Evolutionary conservation across 2,329 filamentous ascomycete species (phyloP).

Genomic region (Neocatenulostroma microsporum): DNA sequence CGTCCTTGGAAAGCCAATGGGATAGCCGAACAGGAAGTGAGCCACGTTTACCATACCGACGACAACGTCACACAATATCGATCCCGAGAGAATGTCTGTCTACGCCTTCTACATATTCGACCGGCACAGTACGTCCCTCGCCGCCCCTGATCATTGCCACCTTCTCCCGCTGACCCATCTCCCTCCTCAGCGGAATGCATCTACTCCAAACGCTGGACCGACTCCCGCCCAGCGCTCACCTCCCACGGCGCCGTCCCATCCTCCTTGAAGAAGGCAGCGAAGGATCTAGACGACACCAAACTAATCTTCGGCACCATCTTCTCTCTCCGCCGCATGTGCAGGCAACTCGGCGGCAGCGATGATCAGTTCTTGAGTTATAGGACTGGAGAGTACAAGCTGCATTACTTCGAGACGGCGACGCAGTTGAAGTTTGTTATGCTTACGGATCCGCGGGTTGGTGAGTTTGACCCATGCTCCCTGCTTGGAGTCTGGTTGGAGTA

Average conservation of each 20-base stretch:
- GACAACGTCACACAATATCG: too few relatives aligned
- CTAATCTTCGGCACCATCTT: slow-evolving; percentile 96
- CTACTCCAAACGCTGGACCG: slow-evolving; percentile 80
- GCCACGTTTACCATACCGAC: too few relatives aligned
- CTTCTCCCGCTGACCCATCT: too few relatives aligned
- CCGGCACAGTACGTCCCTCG: slow-evolving; percentile 71
- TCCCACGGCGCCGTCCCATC: slow-evolving; percentile 33
- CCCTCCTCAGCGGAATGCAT: slow-evolving; percentile 85
- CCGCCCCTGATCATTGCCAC: too few relatives aligned
- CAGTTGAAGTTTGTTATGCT: slow-evolving; percentile 95
- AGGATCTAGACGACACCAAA: slow-evolving; percentile 73
- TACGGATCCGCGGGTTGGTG: slow-evolving; percentile 70
- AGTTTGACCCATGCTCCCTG: too few relatives aligned
- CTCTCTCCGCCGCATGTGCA: slow-evolving; percentile 91
- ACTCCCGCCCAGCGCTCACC: slow-evolving; percentile 42
- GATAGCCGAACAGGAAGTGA: too few relatives aligned
- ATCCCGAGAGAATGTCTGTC: slow-evolving; percentile 81
- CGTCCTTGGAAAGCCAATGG: too few relatives aligned
- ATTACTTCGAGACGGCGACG: slow-evolving; percentile 97
- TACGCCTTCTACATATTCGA: slow-evolving; percentile 99
- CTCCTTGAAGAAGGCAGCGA: slow-evolving; percentile 28
- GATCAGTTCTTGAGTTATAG: slow-evolving; percentile 89
- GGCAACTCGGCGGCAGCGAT: slow-evolving; percentile 87
- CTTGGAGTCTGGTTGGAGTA: too few relatives aligned
- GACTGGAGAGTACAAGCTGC: slow-evolving; percentile 85